Base-by-base conservation (phyloP, 176 grass and related monocot genomes). In the Zoysia pacifica region DNA sequence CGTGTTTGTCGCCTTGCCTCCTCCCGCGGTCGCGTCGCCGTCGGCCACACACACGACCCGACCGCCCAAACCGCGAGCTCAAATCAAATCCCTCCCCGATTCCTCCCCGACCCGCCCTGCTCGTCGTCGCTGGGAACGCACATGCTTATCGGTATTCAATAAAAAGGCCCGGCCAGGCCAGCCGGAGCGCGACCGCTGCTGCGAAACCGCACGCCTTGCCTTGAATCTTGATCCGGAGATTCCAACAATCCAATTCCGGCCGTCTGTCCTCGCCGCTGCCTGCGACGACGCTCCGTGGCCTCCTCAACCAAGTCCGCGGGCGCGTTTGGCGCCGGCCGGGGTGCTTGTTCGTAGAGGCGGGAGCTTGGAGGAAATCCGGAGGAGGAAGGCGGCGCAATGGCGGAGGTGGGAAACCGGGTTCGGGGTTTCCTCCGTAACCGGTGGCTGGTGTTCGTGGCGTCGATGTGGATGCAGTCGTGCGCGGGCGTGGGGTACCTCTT, bases 391-490 rank as follows among this genome's bases (percentile, higher is more conserved):
- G 13, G 36, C 36, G 19, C 5, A 82, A 88, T 94, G 89, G 85
- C 18, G 52, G 73, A 76, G 72, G 15, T 48, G 48, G 42, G 80
- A 50, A 53, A 36, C n/a, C 77, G 87, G 79, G 37, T 87, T 66
- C 63, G 73, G 8, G 46, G 81, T 44, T 91, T 97, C 74, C 81
- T 97, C 66, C 85, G 60, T 19, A 91, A 91, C 79, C 73, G 91
- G 54, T 97, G 94, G 94, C 82, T 93, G n/a, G 89, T 97, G 52
- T 91, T 97, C 79, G 94, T 97, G 65, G 91, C 94, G 76, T 91
- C 94, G 51, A 97, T 97, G 94, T 97, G 94, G 94, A 91, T 93
- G 88, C 94, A 97, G 82, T 93, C 94, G 9, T 91, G 80, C 74
- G 89, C 90, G 6, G 94, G 94, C 2, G 78, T 93, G 0, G 94